Percentiles rank a stretch among this genome's conserved stretches.
Evolutionary conservation across 768 basidiomycete species (phyloP).

Genomic region (Suillus alpinus): DNA sequence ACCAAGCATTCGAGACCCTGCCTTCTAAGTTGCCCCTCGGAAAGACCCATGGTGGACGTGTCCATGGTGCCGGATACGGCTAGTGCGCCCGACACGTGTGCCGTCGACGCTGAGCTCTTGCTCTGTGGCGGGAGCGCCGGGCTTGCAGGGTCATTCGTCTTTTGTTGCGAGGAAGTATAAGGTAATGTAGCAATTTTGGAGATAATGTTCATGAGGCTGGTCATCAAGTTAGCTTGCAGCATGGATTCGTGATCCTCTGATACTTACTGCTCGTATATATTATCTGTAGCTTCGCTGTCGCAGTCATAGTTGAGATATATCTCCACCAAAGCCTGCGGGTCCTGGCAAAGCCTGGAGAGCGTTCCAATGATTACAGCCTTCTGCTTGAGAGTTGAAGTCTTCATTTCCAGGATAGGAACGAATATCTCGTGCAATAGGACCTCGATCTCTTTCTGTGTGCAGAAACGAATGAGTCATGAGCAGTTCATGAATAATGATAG

Average conservation of each 20-base stretch:
- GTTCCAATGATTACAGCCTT: constrained; percentile 91
- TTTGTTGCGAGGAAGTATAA: constrained; percentile 45
- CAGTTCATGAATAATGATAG: constrained; percentile 2
- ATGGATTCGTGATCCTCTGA: background rate
- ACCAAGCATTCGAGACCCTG: constrained; percentile 96
- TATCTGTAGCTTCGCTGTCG: constrained; percentile 89
- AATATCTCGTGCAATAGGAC: constrained; percentile 98
- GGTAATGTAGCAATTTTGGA: constrained; percentile 81
- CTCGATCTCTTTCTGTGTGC: constrained; percentile 92
- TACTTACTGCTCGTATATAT: constrained; percentile 92
- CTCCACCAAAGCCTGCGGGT: constrained; percentile 96
- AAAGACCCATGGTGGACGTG: constrained; percentile 61
- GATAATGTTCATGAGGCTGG: constrained; percentile 89
- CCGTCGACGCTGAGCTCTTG: constrained; percentile 33
- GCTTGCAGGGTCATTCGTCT: constrained; percentile 55
- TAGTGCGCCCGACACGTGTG: constrained; percentile 64
- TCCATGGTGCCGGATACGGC: constrained; percentile 67
- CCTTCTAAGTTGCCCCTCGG: constrained; percentile 81
- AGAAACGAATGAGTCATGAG: constrained; percentile 9
- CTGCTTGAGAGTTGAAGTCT: constrained; percentile 91
- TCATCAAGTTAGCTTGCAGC: constrained; percentile 7
- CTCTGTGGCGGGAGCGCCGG: constrained; percentile 52
- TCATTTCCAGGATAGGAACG: constrained; percentile 97
- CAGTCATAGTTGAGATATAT: constrained; percentile 99
- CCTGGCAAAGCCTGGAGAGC: constrained; percentile 85